Conservation (phyloP, 805 yeast genomes). For the Kluyveromyces lactis region DNA sequence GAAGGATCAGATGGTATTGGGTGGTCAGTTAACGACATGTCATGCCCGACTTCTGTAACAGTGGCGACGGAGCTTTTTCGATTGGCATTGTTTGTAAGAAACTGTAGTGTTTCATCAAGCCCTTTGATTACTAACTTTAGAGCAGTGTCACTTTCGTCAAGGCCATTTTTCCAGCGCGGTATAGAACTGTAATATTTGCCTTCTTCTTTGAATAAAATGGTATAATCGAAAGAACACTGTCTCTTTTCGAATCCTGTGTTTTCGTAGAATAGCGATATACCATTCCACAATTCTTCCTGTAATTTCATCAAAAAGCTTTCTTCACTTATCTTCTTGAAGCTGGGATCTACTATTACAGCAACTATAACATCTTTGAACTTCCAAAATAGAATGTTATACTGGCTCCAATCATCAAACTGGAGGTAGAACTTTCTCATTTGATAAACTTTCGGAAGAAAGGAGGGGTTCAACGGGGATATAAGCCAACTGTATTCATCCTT, state of each 20-base stretch:
- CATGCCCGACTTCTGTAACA: slow-evolving; percentile 1
- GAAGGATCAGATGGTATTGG: background rate
- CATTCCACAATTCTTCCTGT: slow-evolving; percentile 14
- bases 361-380: slow-evolving; percentile 21
- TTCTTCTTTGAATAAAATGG: slow-evolving; percentile 11
- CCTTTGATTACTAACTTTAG: slow-evolving; percentile 22
- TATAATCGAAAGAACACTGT: slow-evolving; percentile 17
- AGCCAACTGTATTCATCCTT: slow-evolving; percentile 20
- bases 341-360: slow-evolving; percentile 17
- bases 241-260: slow-evolving; percentile 1
- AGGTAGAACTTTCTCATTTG: slow-evolving; percentile 16
- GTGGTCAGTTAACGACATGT: background rate
- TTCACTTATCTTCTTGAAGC: slow-evolving; percentile 23
- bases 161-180: slow-evolving; percentile 14
- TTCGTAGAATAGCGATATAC: slow-evolving; percentile 18
- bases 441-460: slow-evolving; percentile 19
- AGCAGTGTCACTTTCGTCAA: slow-evolving; percentile 9
- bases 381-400: slow-evolving; percentile 24
- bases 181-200: slow-evolving; percentile 16
- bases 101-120: slow-evolving; percentile 12
- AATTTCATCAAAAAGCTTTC: slow-evolving; percentile 21
- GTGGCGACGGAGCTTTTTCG: slow-evolving; percentile 9
- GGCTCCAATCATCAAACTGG: slow-evolving; percentile 10
- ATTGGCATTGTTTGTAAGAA: slow-evolving; percentile 2
- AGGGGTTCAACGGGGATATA: slow-evolving; percentile 22